Evolutionary conservation across 2,329 filamentous ascomycete genomes (phyloP).

Genomic region (Mycosphaerella arachidis): DNA sequence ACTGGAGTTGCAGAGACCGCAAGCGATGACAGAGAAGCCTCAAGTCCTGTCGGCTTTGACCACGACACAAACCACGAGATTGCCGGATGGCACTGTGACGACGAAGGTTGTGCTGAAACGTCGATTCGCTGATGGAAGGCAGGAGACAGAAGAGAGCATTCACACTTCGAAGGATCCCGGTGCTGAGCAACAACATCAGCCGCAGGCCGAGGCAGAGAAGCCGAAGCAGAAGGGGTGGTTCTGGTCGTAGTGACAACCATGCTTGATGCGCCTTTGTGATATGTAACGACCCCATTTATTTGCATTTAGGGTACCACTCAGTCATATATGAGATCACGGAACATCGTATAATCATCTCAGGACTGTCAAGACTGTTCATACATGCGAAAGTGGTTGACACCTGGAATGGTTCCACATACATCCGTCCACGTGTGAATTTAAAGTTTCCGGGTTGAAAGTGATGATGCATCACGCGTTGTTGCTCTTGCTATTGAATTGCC

Average conservation of each 20-base stretch:
- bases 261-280: not conserved
- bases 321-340: not conserved
- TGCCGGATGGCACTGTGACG: slow-evolving; percentile 54
- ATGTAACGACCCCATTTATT: not conserved
- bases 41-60: slow-evolving; percentile 53
- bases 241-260: slow-evolving; percentile 30
- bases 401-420: no score
- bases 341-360: not conserved
- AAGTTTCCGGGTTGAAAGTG: not conserved
- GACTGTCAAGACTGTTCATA: not conserved
- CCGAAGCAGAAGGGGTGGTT: slow-evolving; percentile 29
- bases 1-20: not conserved
- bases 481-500: slow-evolving; percentile 7
- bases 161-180: slow-evolving; percentile 35
- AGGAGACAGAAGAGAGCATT: slow-evolving; percentile 54
- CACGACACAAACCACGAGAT: slow-evolving; percentile 51
- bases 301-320: slow-evolving; percentile 5
- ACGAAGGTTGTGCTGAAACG: slow-evolving; percentile 56
- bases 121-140: slow-evolving; percentile 56
- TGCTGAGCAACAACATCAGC: not conserved
- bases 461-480: not conserved
- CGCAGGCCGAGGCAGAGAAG: slow-evolving; percentile 3
- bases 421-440: not conserved
- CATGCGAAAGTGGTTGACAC: no score
- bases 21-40: slow-evolving; percentile 10